These are phyloP conservation scores for Debaryomyces sp. DNA, from an alignment of 1,139 yeast species.

Conservation along the genomic window DNA sequence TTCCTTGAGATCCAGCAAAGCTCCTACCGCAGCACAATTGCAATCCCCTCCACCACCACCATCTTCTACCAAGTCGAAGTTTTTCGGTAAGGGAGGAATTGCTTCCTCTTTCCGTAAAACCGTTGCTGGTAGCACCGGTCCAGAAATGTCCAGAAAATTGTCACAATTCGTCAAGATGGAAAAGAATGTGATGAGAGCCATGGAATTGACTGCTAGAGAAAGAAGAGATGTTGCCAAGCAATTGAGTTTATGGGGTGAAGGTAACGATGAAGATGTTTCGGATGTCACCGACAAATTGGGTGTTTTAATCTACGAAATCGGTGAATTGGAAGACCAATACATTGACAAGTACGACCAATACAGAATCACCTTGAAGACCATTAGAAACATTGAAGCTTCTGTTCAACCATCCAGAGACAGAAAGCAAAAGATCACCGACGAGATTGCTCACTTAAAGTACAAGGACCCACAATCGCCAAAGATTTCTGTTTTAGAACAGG, in stretches of 20 bases:
- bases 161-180: conserved; percentile 92
- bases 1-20: conserved; percentile 91
- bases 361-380: conserved; percentile 91
- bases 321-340: conserved; percentile 97
- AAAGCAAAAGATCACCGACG: conserved; percentile 95
- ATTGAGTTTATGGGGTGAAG: conserved; percentile 97
- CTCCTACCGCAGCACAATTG: conserved; percentile 95
- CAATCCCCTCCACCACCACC: conserved; percentile 94
- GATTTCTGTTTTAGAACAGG: conserved; percentile 94
- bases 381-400: conserved; percentile 95
- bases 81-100: conserved; percentile 89
- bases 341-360: conserved; percentile 98
- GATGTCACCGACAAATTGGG: conserved; percentile 98
- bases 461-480: conserved; percentile 98
- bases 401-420: conserved; percentile 99
- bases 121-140: conserved; percentile 93
- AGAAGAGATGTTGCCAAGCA: conserved; percentile 97
- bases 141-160: conserved; percentile 90
- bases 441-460: conserved; percentile 96
- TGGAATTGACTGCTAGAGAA: conserved; percentile 92
- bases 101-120: conserved; percentile 81
- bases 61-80: conserved; percentile 78
- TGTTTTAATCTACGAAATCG: conserved; percentile 92
- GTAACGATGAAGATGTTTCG: conserved; percentile 93
- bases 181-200: conserved; percentile 92